Base-by-base conservation (phyloP, 192 early-diverging fungal genomes). In the Coemansia aciculifera region DNA sequence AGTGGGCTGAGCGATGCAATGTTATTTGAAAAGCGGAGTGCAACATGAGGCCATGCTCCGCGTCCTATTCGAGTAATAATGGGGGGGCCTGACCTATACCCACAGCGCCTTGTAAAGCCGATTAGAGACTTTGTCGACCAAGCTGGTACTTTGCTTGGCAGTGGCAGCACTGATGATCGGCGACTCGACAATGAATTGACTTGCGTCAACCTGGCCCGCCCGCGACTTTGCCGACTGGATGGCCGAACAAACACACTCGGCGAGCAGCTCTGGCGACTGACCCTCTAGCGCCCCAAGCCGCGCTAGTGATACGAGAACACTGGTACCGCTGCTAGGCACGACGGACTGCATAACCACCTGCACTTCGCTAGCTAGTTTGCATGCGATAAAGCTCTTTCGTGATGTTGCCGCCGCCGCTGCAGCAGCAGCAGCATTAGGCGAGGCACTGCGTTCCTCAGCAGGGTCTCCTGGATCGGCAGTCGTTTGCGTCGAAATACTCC, bases 261-360 rank as follows among this genome's bases (percentile, higher is more conserved):
- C 69, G 7, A 82, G 59, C 34, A 77, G 54, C 17, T 74, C 66
- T 5, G 80, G 72, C 40, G 72, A 62, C 51, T 77, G 80, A 15
- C 44, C 63, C 32, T 77, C 71, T 7, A 82, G 66, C n/a, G 69
- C 67, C 9, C 49, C 66, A 8, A 82, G 62, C 9, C 80, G 72
- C 8, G 51, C 66, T 23, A 82, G 57, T 32, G 65, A 66, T 29
- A 34, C 17, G 15, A 46, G 31, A 31, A 31, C 24, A 32, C 29
- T 11, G 15, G 54, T 6, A 17, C 54, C 15, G 54, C 29, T 56
- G 13, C 27, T 66, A 29, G 32, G 49, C 23, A 13, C 56, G 13
- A 42, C 38, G 3, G 40, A 56, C 66, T 82, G 74, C 80, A 82
- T 77, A 6, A 82, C 74, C 19, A 82, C 75, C 54, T 82, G 80